phyloP scores from a whole-genome alignment of 805 yeast genomes.

The Hanseniaspora jakobsenii region DNA sequence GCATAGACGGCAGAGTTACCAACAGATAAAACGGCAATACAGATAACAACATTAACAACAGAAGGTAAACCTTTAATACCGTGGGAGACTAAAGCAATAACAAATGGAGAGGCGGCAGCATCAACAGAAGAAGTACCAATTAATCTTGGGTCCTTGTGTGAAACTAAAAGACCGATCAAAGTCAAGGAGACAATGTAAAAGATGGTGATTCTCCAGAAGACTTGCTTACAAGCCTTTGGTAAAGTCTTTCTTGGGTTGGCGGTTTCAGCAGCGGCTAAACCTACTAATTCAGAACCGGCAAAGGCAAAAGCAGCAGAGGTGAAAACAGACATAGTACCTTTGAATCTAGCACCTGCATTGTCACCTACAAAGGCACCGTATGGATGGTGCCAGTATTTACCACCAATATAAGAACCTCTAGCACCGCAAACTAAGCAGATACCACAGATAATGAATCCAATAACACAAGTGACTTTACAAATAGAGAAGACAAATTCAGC shows the following conservation, averaged over 20 bases:
- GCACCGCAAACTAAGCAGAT: conserved; percentile 39
- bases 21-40: conserved; percentile 56
- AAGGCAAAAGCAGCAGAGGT: conserved; percentile 47
- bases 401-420: conserved; percentile 39
- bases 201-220: conserved; percentile 43
- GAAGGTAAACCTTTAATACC: conserved; percentile 55
- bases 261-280: conserved; percentile 41
- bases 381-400: conserved; percentile 40
- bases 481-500: conserved; percentile 42
- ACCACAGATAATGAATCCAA: conserved; percentile 45
- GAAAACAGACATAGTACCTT: conserved; percentile 43
- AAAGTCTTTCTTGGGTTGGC: conserved; percentile 36
- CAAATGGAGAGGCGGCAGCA: conserved; percentile 70
- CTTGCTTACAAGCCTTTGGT: conserved; percentile 44
- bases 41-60: conserved; percentile 55
- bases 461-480: conserved; percentile 38
- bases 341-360: conserved; percentile 31
- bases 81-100: conserved; percentile 53
- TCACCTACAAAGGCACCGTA: conserved; percentile 45
- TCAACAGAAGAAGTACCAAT: conserved; percentile 41
- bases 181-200: conserved; percentile 37
- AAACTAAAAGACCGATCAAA: conserved; percentile 38
- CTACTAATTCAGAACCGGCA: conserved; percentile 43
- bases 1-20: conserved; percentile 63
- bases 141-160: conserved; percentile 34